Evolutionary conservation across 768 basidiomycete species (phyloP), one percentile per base, ranked within the genome.

Genomic region (Russula olivacea): DNA sequence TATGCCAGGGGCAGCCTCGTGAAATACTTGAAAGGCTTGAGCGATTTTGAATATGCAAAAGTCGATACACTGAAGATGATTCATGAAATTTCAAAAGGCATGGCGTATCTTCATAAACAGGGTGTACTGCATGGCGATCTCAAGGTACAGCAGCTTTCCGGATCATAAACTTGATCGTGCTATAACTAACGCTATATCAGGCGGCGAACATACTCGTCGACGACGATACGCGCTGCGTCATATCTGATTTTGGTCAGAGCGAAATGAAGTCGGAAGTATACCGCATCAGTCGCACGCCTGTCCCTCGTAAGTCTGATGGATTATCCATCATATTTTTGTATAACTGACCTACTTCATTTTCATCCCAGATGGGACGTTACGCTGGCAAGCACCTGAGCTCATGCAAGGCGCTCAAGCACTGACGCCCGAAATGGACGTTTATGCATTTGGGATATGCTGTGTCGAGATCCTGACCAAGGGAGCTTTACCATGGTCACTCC

Each of bases 231-330:
- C 80, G 76, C 51, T 92, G 89, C 62, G 79, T 92, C 45, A 83
- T 93, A 47, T 83, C 88, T 32, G 90, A 93, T 70, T 93, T 94
- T 71, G 90, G 89, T 0, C 87, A 92, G 72, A 87, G 83, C 67
- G 86, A 89, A 72, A 84, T 92, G 77, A 89, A 85, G 74, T 81
- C 79, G 17, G 88, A 92, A 71, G 84, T 82, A 4, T 84, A 78
- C 67, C 78, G 81, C 36, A 76, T 88, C 2, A 87, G 82, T 59
- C 83, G 83, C 11, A 75, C 75, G 30, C 68, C 70, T 6, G 45
- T 69, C 7, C 72, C 73, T 21, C 74, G 74, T 74, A 62, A 7
- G 72, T 71, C 28, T 12, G 10, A 8, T 14, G 7, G 45, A 21
- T 45, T 19, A 43, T 12, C 36, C 55, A 38, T 74, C 11, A 38